These are phyloP conservation scores for Pseudozyma pruni DNA, from an alignment of 1,284 basidiomycete genomes.

Conservation along the genomic window DNA sequence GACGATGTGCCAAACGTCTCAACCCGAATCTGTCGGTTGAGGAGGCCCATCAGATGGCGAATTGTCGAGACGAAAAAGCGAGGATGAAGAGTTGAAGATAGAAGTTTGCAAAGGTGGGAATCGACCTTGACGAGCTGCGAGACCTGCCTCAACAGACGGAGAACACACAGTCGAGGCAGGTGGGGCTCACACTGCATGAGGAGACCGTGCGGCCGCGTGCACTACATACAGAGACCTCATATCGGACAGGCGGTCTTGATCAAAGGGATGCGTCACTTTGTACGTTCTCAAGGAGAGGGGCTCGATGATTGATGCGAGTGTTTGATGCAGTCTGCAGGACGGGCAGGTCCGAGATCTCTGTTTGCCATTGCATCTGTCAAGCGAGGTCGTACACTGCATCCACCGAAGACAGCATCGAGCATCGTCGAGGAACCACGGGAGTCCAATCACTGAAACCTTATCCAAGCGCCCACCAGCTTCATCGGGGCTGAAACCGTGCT, in stretches of 20 bases:
- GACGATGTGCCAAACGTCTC: conserved; percentile 43
- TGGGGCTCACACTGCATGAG: neutral
- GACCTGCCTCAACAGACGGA: neutral
- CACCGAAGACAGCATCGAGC: too few species aligned
- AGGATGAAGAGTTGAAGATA: conserved; percentile 13
- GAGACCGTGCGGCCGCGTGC: conserved; percentile 18
- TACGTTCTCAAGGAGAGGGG: neutral
- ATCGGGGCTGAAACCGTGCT: conserved; percentile 1
- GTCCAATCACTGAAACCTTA: neutral
- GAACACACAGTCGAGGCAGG: neutral
- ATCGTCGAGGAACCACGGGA: neutral
- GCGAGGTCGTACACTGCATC: too few species aligned
- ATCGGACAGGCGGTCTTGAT: neutral
- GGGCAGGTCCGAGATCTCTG: too few species aligned
- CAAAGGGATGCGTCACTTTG: neutral
- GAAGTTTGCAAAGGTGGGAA: conserved; percentile 24
- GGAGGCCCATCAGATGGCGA: conserved; percentile 41
- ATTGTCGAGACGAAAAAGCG: conserved; percentile 1
- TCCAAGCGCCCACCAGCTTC: neutral
- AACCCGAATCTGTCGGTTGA: conserved; percentile 17
- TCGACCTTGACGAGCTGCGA: conserved; percentile 6
- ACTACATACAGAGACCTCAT: conserved; percentile 14
- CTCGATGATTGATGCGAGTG: too few species aligned
- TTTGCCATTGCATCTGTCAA: too few species aligned
- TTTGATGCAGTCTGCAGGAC: too few species aligned